phyloP scores from a whole-genome alignment of 177 flowering plant genomes.

The Tripterygium wilfordii region DNA sequence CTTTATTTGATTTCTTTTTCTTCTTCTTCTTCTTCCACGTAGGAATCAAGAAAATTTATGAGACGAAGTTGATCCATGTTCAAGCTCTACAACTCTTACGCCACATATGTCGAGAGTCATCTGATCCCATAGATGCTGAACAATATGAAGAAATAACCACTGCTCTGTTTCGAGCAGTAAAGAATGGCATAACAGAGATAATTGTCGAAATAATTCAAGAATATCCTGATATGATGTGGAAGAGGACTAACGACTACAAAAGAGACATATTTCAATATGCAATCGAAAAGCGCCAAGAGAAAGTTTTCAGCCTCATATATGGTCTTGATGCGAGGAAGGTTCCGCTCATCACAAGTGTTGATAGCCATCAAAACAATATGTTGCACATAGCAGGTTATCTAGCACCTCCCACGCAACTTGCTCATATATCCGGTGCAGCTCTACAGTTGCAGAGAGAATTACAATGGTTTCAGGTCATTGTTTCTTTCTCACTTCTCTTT shows the following conservation, averaged over 20 bases:
- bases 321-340: not conserved
- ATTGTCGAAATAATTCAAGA: not conserved
- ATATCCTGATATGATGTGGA: not conserved
- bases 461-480: slow-evolving; percentile 7
- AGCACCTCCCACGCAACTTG: not conserved
- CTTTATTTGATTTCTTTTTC: too few species aligned
- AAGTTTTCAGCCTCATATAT: too few species aligned
- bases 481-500: too few species aligned
- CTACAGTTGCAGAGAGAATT: slow-evolving; percentile 9
- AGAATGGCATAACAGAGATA: slow-evolving; percentile 3
- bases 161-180: not conserved
- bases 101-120: not conserved
- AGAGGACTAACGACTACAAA: not conserved
- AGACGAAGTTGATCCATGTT: not conserved
- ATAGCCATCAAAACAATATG: not conserved
- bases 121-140: not conserved
- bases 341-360: not conserved
- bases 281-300: slow-evolving; percentile 4
- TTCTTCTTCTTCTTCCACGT: too few species aligned
- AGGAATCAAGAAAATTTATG: slow-evolving; percentile 8
- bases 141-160: too few species aligned
- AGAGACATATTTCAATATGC: slow-evolving; percentile 1
- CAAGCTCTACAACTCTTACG: not conserved
- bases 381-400: slow-evolving; percentile 2
- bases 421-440: slow-evolving; percentile 5